A percentile compares a stretch with the other conserved stretches of the same genome.
phyloP scores from a whole-genome alignment of 495 filamentous ascomycete genomes.

The Parachaetomium inaequale region DNA sequence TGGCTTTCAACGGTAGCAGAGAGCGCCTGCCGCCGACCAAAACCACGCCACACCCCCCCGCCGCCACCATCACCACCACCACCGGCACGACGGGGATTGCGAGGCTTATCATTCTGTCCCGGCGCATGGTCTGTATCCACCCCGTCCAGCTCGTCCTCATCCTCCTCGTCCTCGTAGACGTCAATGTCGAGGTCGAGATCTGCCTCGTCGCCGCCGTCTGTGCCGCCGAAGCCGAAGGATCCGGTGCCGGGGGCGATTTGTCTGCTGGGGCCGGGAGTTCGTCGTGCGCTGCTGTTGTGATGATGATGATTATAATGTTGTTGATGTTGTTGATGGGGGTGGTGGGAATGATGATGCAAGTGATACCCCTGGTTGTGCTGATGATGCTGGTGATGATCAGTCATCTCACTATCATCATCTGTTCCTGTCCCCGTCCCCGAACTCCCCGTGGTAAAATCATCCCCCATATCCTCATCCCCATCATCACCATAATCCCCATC shows the following conservation, averaged over 20 bases:
- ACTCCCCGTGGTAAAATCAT: conserved; percentile 6
- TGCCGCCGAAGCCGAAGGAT: conserved; percentile 11
- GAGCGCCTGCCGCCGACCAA: too few relatives aligned
- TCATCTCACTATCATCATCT: conserved; percentile 17
- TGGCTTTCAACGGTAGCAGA: too few relatives aligned
- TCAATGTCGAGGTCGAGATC: conserved; percentile 10
- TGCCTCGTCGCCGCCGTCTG: conserved; percentile 23
- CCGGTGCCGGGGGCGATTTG: background rate
- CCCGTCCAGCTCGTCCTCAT: conserved; percentile 32
- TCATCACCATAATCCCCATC: conserved; percentile 12
- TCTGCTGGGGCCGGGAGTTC: too few relatives aligned
- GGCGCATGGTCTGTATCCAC: conserved; percentile 36
- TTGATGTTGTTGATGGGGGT: too few relatives aligned
- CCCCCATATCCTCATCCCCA: conserved; percentile 25
- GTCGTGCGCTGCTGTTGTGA: background rate
- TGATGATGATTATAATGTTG: background rate
- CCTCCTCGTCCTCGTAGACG: conserved; percentile 14
- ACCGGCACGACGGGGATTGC: too few relatives aligned
- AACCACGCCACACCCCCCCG: too few relatives aligned
- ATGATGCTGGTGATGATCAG: background rate
- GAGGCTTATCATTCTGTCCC: too few relatives aligned
- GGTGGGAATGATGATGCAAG: too few relatives aligned
- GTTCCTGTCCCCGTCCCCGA: background rate
- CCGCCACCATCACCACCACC: too few relatives aligned
- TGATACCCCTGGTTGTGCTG: background rate